Conservation (phyloP, 768 basidiomycete genomes). For the Piloderma croceum region DNA sequence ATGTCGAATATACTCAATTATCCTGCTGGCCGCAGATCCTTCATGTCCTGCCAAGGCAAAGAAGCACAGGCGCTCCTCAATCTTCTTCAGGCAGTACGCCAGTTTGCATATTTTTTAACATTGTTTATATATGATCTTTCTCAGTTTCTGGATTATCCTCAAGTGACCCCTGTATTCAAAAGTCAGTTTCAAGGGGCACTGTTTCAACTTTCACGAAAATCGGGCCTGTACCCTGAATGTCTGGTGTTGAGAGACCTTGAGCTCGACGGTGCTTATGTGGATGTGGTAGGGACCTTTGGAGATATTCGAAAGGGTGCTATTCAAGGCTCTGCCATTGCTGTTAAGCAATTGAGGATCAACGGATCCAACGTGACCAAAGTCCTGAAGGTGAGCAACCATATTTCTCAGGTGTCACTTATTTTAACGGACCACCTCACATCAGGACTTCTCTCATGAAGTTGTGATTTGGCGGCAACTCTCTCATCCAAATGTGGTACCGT, state of each 20-base stretch:
- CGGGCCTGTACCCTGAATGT: conserved; percentile 11
- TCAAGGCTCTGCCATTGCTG: conserved; percentile 13
- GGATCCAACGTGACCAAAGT: conserved; percentile 2
- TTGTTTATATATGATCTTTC: no score
- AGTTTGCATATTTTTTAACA: no score
- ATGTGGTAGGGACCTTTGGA: conserved; percentile 12
- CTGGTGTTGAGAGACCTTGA: conserved; percentile 9
- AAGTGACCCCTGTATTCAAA: no score
- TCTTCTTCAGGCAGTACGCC: conserved; percentile 11
- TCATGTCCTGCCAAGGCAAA: conserved; percentile 4
- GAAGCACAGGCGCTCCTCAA: conserved; percentile 9
- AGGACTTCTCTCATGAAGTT: conserved; percentile 14
- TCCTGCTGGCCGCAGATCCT: conserved; percentile 2
- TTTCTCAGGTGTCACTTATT: neutral
- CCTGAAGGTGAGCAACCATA: conserved; percentile 3
- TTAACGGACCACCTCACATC: neutral
- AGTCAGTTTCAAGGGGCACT: conserved; percentile 7
- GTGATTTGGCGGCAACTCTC: conserved; percentile 16
- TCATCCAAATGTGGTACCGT: conserved; percentile 17
- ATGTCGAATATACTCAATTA: no score
- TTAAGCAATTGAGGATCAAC: conserved; percentile 12
- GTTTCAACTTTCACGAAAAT: conserved; percentile 7
- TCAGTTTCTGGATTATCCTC: no score
- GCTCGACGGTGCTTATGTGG: conserved; percentile 6
- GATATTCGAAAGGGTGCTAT: conserved; percentile 11